Evolutionary conservation across 352 stramenopile species (phyloP), one percentile per base, ranked within the genome.

Genomic region (Pythium sp.): DNA sequence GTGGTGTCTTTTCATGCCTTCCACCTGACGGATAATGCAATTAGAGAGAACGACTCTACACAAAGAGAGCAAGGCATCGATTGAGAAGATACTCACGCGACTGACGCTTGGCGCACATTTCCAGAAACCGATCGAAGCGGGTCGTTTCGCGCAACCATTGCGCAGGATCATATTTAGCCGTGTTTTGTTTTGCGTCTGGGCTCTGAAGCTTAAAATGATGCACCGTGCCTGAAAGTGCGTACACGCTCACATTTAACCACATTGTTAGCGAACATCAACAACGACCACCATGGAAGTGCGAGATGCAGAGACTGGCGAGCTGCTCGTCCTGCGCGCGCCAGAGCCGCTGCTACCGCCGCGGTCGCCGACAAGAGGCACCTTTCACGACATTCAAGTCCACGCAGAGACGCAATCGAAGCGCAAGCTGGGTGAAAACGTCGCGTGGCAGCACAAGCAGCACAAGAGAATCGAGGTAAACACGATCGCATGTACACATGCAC

Each of bases 241-340:
- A 49, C 41, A n/a, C 5, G 8, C 15, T 8, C 41, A 49, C 41
- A 49, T 49, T 15, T 15, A 49, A 15, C 5, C 41, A 49, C 41
- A 6, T 7, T 47, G 14, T 47, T 47, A 49, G 15, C 8, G 15
- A 9, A 49, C 41, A 28, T 26, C 8, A 62, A 63, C 14, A 28
- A 62, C 24, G 5, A 47, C 4, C 11, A 46, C 2, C 18, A 78
- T 80, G 49, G 58, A 86, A 24, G 81, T 91, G 61, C 67, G 67
- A 32, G 82, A 92, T 49, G 82, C 82, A 53, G 84, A 92, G 74
- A 92, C 81, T 1, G 82, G 82, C 4, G 84, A 92, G 65, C 62
- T 66, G 38, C 65, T 93, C 32, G 70, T 82, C 47, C 22, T 90
- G 22, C 28, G 3, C 22, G 15, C n/a, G 14, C 55, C 69, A 28